These are phyloP conservation scores for Kodamaea anthophila DNA, from an alignment of 1,139 yeast genomes.

Conservation along the genomic window DNA sequence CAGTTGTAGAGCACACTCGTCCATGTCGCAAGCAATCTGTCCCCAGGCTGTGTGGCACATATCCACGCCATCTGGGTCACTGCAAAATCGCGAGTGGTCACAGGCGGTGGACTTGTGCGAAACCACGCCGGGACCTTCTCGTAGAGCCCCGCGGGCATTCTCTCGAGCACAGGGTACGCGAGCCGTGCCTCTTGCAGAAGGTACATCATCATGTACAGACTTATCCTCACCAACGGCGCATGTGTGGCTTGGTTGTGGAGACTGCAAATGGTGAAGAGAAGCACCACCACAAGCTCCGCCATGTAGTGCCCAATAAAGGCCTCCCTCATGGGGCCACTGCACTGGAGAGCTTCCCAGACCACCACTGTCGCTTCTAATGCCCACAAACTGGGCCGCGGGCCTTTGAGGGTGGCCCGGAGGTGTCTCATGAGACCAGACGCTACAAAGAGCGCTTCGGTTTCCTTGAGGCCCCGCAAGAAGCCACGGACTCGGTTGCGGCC, in stretches of 20 bases:
- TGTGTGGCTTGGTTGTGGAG: constrained; percentile 27
- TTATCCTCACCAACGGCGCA: constrained; percentile 49
- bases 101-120: constrained; percentile 29
- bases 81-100: constrained; percentile 58
- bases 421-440: constrained; percentile 44
- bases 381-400: constrained; percentile 40
- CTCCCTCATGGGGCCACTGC: constrained; percentile 51
- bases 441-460: constrained; percentile 45
- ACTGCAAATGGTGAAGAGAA: constrained; percentile 53
- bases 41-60: constrained; percentile 18
- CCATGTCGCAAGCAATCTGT: constrained; percentile 37
- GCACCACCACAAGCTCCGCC: constrained; percentile 47
- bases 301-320: constrained; percentile 45
- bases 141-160: constrained; percentile 35
- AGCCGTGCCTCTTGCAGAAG: constrained; percentile 41
- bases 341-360: constrained; percentile 72
- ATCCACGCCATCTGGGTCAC: constrained; percentile 42
- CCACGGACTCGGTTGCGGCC: constrained; percentile 40
- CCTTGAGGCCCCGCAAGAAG: constrained; percentile 50
- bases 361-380: constrained; percentile 52
- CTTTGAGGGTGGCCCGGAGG: constrained; percentile 33
- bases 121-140: constrained; percentile 44
- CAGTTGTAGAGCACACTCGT: constrained; percentile 57
- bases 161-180: constrained; percentile 32
- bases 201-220: constrained; percentile 55